Conservation (phyloP, 2,329 filamentous ascomycete species). For the Penicillium vulpinum region DNA sequence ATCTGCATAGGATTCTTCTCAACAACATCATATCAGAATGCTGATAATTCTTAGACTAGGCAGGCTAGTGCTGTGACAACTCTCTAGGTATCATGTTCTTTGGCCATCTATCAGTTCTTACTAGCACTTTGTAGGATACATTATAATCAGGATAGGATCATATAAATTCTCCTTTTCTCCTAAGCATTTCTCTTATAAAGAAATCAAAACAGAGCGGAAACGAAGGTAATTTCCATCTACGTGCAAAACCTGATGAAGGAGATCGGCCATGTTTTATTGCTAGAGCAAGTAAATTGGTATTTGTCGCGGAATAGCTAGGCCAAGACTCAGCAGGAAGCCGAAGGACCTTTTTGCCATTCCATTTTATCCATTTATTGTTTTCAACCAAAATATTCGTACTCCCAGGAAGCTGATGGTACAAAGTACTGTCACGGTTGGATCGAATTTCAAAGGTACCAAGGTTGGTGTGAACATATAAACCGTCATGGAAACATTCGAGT, state of each 20-base stretch:
- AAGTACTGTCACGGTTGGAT: not conserved
- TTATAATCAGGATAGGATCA: too few relatives aligned
- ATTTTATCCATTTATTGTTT: constrained; percentile 5
- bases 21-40: too few relatives aligned
- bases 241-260: constrained; percentile 14
- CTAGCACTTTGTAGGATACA: too few relatives aligned
- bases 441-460: not conserved
- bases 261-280: constrained; percentile 15
- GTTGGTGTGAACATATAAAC: constrained; percentile 5
- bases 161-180: too few relatives aligned
- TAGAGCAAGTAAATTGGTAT: constrained; percentile 6
- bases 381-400: not conserved
- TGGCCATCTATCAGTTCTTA: too few relatives aligned
- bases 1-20: too few relatives aligned
- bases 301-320: not conserved
- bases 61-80: too few relatives aligned
- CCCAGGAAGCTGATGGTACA: not conserved
- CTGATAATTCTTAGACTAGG: too few relatives aligned
- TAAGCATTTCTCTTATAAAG: too few relatives aligned
- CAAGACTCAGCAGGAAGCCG: constrained; percentile 15
- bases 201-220: too few relatives aligned
- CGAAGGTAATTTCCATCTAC: not conserved
- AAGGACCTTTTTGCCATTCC: constrained; percentile 5
- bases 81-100: too few relatives aligned
- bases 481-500: constrained; percentile 6